A percentile compares a stretch with the other conserved stretches of the same genome.
Evolutionary conservation across 2,329 filamentous ascomycete genomes (phyloP).

Genomic region (Aspergillus luchuensis): DNA sequence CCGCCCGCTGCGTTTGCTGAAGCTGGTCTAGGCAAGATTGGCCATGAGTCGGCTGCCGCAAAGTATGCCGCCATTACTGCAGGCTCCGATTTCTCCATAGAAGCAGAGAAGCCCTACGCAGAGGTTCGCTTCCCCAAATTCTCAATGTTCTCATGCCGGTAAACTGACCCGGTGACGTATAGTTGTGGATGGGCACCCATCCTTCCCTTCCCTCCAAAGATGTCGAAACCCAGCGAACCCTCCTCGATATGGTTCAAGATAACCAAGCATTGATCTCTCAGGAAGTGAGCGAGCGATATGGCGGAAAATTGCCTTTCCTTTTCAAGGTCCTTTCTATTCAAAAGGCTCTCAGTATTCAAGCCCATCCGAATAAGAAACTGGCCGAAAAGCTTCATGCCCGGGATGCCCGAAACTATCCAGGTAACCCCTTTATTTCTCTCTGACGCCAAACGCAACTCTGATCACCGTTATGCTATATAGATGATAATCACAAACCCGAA

Average conservation of each 20-base stretch:
- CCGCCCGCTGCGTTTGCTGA: constrained; percentile 26
- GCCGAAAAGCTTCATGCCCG: constrained; percentile 83
- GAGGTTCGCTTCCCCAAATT: constrained; percentile 60
- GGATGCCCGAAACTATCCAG: constrained; percentile 90
- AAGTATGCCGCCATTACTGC: constrained; percentile 86
- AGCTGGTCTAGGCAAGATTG: constrained; percentile 70
- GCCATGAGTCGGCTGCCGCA: constrained; percentile 82
- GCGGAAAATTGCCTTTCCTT: constrained; percentile 84
- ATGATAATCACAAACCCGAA: constrained; percentile 99
- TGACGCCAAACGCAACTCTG: not conserved
- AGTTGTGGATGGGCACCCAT: constrained; percentile 99
- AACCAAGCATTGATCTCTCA: constrained; percentile 80
- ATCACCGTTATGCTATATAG: constrained; percentile 39
- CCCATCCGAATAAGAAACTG: constrained; percentile 92
- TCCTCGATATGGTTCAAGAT: constrained; percentile 84
- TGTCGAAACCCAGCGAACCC: constrained; percentile 75
- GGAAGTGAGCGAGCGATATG: constrained; percentile 73
- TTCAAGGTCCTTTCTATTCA: constrained; percentile 97
- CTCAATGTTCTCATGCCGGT: not conserved
- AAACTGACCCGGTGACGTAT: constrained; percentile 18
- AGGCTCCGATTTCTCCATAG: constrained; percentile 70
- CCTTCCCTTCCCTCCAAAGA: constrained; percentile 94
- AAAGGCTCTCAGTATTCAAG: constrained; percentile 96
- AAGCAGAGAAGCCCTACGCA: constrained; percentile 88
- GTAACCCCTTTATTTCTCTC: constrained; percentile 32